Base-by-base conservation (phyloP, 192 early-diverging fungal species). In the Coemansia sp. region DNA sequence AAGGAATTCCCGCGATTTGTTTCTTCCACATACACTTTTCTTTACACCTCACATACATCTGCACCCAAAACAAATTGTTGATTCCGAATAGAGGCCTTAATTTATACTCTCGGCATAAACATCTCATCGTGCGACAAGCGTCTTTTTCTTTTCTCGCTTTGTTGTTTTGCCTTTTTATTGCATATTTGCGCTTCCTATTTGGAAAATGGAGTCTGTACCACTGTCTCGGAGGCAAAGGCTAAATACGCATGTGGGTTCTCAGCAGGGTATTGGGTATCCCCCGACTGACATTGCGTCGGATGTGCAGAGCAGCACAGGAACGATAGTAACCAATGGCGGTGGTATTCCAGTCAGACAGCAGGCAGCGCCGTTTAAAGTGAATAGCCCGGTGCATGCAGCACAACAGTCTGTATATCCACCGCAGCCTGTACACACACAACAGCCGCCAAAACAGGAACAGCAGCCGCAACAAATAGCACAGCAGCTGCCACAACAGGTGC, bases 141-240 rank as follows among this genome's bases (percentile, higher is more conserved):
- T 34, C 31, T 34, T 34, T 34, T 44, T 5, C 14, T n/a, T 44
- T 44, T 44, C 40, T 44, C 40, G 15, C 15, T n/a, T 5, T 44
- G 14, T 44, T 44, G 15, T 5, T 44, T 44, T 44, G 4, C n/a
- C 9, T n/a, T 42, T 44, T n/a, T 44, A 15, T 44, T 44, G 40
- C 40, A n/a, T n/a, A 15, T 9, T 44, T 44, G 11, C 40, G 34
- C 23, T 53, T 53, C 26, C 25, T 53, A 19, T 51, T 51, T 19
- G 31, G 31, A 4, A 23, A 20, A 54, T 54, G 52, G 52, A 54
- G 28, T 25, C 52, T 28, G 52, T 54, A n/a, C 52, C 52, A 7
- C 52, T 54, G 23, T 54, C 52, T 54, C 23, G 52, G n/a, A 28
- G 28, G 25, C 52, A 54, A 54, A 54, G 15, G 28, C 52, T 28